Evolutionary conservation across 208 protist genomes (phyloP).

Genomic region (Tritrichomonas musculus): DNA sequence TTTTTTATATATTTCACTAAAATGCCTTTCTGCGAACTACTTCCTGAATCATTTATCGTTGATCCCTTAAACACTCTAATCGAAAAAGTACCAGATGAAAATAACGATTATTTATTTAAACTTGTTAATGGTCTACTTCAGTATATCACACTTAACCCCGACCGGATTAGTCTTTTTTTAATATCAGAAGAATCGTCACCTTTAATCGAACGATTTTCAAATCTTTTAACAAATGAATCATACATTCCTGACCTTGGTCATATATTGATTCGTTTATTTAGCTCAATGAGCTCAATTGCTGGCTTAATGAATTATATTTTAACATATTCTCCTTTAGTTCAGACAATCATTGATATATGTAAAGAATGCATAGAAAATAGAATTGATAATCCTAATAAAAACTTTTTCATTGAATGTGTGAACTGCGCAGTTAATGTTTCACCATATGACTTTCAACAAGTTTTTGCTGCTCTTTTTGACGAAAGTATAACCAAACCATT

Average conservation of each 20-base stretch:
- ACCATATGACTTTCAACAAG: not conserved
- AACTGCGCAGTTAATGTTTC: not conserved
- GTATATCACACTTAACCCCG: too few relatives aligned
- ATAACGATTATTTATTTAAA: too few relatives aligned
- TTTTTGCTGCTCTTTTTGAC: not conserved
- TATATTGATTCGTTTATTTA: not conserved
- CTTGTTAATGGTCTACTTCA: too few relatives aligned
- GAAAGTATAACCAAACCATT: not conserved
- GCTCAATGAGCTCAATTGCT: not conserved
- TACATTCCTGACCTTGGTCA: not conserved
- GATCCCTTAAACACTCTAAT: too few relatives aligned
- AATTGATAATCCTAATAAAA: too few relatives aligned
- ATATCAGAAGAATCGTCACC: too few relatives aligned
- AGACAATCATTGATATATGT: not conserved
- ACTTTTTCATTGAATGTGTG: not conserved
- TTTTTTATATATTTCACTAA: too few relatives aligned
- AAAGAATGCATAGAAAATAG: not conserved
- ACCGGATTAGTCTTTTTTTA: too few relatives aligned
- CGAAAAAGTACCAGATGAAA: too few relatives aligned
- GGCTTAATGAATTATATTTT: not conserved
- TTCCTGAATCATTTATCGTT: too few relatives aligned
- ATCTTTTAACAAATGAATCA: too few relatives aligned
- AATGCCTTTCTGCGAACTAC: too few relatives aligned
- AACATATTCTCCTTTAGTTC: constrained; percentile 12
- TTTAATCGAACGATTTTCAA: not conserved